phyloP scores from a whole-genome alignment of 345 rosid genomes.

The Citrus medica region DNA sequence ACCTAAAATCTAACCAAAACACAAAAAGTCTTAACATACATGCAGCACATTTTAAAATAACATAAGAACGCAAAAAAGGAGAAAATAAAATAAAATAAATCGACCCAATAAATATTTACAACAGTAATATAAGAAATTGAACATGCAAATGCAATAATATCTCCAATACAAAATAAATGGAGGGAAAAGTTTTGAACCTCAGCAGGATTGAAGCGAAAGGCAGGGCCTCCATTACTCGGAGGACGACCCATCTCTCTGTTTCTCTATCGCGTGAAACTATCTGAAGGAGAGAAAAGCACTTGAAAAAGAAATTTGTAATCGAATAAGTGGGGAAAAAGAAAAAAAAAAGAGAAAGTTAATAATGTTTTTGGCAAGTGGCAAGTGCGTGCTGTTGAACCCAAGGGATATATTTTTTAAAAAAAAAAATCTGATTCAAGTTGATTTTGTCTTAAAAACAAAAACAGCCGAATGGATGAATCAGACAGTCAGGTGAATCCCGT shows the following conservation, averaged over 20 bases:
- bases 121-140: neutral
- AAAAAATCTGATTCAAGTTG: too few relatives aligned
- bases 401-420: too few relatives aligned
- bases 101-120: neutral
- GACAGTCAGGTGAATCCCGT: too few relatives aligned
- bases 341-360: neutral
- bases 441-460: too few relatives aligned
- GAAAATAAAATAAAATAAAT: neutral
- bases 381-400: neutral
- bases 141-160: neutral
- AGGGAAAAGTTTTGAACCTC: conserved; percentile 49
- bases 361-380: neutral
- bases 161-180: neutral
- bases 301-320: too few relatives aligned
- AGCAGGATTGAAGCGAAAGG: conserved; percentile 73
- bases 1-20: neutral
- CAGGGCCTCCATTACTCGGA: conserved; percentile 93
- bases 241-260: conserved; percentile 73
- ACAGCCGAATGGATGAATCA: too few relatives aligned
- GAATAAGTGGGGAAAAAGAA: neutral
- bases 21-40: neutral
- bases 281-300: neutral
- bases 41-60: neutral
- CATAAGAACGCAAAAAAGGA: neutral
- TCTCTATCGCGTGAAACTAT: neutral